phyloP scores from a whole-genome alignment of 306 rosid species.

The Lablab purpureus region DNA sequence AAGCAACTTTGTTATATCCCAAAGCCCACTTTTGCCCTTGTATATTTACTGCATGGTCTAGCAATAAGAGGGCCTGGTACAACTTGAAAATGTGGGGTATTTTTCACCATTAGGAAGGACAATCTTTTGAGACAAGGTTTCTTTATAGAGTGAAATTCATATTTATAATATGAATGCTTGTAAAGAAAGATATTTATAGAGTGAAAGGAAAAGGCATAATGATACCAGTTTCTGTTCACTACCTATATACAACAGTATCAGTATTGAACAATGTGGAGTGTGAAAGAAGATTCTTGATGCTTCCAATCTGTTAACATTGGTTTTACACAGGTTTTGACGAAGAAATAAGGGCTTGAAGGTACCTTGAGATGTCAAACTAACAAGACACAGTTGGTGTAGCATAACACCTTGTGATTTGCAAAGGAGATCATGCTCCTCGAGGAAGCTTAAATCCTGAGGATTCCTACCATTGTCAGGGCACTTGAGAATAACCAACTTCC shows the following conservation, averaged over 20 bases:
- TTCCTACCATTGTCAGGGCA: background rate
- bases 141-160: background rate
- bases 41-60: background rate
- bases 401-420: background rate
- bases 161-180: background rate
- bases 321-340: background rate
- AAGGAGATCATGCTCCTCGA: background rate
- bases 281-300: background rate
- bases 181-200: background rate
- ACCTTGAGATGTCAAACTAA: slow-evolving; percentile 6
- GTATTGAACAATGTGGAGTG: slow-evolving; percentile 22
- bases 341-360: background rate
- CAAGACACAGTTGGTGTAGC: background rate
- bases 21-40: background rate
- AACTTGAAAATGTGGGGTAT: slow-evolving; percentile 7
- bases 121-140: slow-evolving; percentile 7
- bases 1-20: background rate
- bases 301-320: background rate
- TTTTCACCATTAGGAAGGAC: slow-evolving; percentile 8
- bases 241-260: background rate
- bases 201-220: slow-evolving; percentile 1
- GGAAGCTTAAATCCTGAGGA: background rate
- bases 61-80: background rate
- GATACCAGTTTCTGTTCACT: slow-evolving; percentile 24
- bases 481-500: background rate